Base-by-base conservation (phyloP, 768 basidiomycete genomes). In the Boletus subcaerulescens region DNA sequence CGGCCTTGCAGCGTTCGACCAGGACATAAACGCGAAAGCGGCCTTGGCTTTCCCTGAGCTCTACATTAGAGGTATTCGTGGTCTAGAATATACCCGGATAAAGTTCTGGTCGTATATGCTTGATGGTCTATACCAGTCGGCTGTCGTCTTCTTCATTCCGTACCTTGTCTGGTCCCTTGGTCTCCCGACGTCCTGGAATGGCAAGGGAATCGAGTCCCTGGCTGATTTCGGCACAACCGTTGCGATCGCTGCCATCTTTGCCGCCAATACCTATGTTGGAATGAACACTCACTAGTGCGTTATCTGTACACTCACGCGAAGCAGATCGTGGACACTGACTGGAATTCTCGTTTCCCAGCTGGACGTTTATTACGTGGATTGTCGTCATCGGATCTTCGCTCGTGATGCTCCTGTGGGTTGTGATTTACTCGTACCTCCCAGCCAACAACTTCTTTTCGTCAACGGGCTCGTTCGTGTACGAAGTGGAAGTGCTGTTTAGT, bases 91-190 rank as follows among this genome's bases (percentile, higher is more conserved):
- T 72, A 97, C 94, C 17, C 84, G 92, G 11, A 58, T 75, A 48
- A 93, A 91, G 74, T 98, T 98, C 74, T 98, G 93, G 93, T 67
- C 87, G 51, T 97, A 94, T 73, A 97, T 98, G 91, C 68, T 83
- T 8, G 96, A 98, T 68, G 95, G 95, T 26, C 73, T 98, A 33
- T 98, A 97, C 71, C 96, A 98, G 65, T 96, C 94, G 0, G 84
- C 76, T 0, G 82, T 92, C 54, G 82, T 93, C 32, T 94, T 87
- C 74, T 95, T 89, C 75, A 78, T 98, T 63, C 92, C 95, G 0
- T 97, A 83, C 68, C 68, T 84, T 43, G 81, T 80, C 20, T 90
- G 89, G 85, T 80, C 79, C 1, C 67, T 86, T 15, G 87, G 86
- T 5, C 70, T 78, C 15, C 76, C 85, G 4, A 71, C 79, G 1